These are phyloP conservation scores for Penicillium desertorum DNA, from an alignment of 495 filamentous ascomycete genomes.

Conservation along the genomic window DNA sequence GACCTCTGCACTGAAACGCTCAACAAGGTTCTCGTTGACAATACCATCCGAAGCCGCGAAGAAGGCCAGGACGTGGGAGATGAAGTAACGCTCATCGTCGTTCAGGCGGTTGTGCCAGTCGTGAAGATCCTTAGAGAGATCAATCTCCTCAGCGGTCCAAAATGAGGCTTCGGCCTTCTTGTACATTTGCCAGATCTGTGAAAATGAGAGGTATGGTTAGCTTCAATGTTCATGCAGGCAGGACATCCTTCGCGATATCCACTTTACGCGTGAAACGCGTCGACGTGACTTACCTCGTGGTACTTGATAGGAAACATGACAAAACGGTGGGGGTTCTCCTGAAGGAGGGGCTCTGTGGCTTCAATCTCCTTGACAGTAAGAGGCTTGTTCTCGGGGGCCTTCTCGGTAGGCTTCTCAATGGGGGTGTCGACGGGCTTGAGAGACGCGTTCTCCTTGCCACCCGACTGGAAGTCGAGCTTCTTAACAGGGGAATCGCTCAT, in stretches of 20 bases:
- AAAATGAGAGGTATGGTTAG: slow-evolving; percentile 16
- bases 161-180: slow-evolving; percentile 99
- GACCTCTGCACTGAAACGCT: slow-evolving; percentile 96
- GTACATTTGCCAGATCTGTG: slow-evolving; percentile 99
- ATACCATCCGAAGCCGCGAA: slow-evolving; percentile 99
- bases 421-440: slow-evolving; percentile 46
- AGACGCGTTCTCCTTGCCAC: slow-evolving; percentile 81
- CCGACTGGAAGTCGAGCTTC: slow-evolving; percentile 74
- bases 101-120: slow-evolving; percentile 98
- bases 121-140: slow-evolving; percentile 96
- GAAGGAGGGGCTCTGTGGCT: slow-evolving; percentile 83
- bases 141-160: slow-evolving; percentile 99
- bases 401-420: slow-evolving; percentile 51
- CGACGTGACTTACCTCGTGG: slow-evolving; percentile 80
- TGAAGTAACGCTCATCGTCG: slow-evolving; percentile 96
- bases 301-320: slow-evolving; percentile 99
- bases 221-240: slow-evolving; percentile 23
- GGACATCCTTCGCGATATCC: slow-evolving; percentile 19
- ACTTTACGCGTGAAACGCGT: slow-evolving; percentile 72
- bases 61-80: slow-evolving; percentile 98
- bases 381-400: slow-evolving; percentile 48
- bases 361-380: slow-evolving; percentile 68
- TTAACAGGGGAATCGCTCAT: slow-evolving; percentile 87
- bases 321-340: slow-evolving; percentile 95
- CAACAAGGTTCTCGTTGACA: slow-evolving; percentile 98